These are phyloP conservation scores for Coniochaeta sp. DNA, from an alignment of 2,329 filamentous ascomycete species.

Conservation along the genomic window DNA sequence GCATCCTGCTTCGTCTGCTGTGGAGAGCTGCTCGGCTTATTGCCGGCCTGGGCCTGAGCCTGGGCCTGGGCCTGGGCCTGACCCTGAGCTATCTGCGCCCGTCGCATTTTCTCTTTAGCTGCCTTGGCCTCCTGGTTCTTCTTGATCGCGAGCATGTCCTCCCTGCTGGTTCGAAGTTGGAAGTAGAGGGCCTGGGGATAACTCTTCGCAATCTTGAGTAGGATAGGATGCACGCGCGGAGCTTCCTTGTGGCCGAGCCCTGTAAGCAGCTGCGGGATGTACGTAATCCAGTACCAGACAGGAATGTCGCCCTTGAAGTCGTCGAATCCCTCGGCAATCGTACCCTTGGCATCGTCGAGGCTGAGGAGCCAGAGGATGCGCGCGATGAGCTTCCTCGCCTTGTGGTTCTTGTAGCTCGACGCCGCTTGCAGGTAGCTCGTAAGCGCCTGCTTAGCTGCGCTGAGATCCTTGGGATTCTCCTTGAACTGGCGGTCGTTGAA, in stretches of 20 bases:
- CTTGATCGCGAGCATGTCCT: conserved; percentile 90
- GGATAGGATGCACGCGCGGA: conserved; percentile 73
- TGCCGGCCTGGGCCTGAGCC: conserved; percentile 34
- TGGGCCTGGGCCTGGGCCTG: conserved; percentile 38
- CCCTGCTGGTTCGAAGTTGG: conserved; percentile 82
- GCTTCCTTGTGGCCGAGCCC: conserved; percentile 90
- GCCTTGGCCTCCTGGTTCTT: conserved; percentile 64
- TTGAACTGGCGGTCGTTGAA: conserved; percentile 98
- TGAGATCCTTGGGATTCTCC: conserved; percentile 73
- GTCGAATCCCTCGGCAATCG: conserved; percentile 79
- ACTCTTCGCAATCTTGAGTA: conserved; percentile 89
- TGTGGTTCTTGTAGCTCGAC: conserved; percentile 93
- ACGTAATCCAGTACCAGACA: conserved; percentile 99
- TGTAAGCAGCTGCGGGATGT: conserved; percentile 91
- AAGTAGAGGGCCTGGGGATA: conserved; percentile 97
- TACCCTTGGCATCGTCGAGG: conserved; percentile 80
- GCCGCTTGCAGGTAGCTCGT: conserved; percentile 96
- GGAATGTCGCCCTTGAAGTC: conserved; percentile 96
- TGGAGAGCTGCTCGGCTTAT: conserved; percentile 38
- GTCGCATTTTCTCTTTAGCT: conserved; percentile 53
- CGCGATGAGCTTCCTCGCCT: conserved; percentile 87
- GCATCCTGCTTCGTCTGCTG: conserved; percentile 47
- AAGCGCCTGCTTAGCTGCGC: conserved; percentile 81
- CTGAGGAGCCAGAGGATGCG: conserved; percentile 94
- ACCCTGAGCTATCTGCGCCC: conserved; percentile 35